Evolutionary conservation across 2,329 filamentous ascomycete genomes (phyloP).

Genomic region (Domatiomyces globalis): DNA sequence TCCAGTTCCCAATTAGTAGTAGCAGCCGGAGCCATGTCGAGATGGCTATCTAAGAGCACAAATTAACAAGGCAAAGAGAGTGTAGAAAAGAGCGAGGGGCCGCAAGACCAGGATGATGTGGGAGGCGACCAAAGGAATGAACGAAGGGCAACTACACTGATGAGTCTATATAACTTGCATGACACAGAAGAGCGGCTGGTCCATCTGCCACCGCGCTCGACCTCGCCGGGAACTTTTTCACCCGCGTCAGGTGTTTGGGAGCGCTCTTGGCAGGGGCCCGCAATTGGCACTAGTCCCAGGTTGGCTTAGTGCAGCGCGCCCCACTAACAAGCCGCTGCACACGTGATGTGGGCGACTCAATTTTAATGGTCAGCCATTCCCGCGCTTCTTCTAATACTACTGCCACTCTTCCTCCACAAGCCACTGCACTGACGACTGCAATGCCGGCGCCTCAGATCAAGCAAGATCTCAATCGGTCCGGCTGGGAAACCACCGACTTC

Average conservation of each 20-base stretch:
- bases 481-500: conserved; percentile 65
- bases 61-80: conserved; percentile 6
- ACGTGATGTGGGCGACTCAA: not conserved
- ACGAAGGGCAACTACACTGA: not conserved
- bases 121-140: not conserved
- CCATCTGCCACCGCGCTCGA: no score
- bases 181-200: no score
- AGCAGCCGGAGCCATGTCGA: conserved; percentile 35
- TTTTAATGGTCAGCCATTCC: not conserved
- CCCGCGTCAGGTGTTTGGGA: not conserved
- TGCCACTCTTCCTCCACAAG: not conserved
- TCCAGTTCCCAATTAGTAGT: conserved; percentile 43
- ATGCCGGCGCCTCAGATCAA: conserved; percentile 85
- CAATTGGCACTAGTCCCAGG: not conserved
- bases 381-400: not conserved
- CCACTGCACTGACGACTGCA: not conserved
- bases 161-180: not conserved
- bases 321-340: no score
- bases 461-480: conserved; percentile 84
- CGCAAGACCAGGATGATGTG: conserved; percentile 6
- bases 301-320: not conserved
- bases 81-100: conserved; percentile 5
- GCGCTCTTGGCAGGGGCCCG: not conserved
- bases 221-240: not conserved
- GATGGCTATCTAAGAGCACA: conserved; percentile 2